These are phyloP conservation scores for Penicillium frequentans DNA, from an alignment of 2,329 filamentous ascomycete genomes.

Conservation along the genomic window DNA sequence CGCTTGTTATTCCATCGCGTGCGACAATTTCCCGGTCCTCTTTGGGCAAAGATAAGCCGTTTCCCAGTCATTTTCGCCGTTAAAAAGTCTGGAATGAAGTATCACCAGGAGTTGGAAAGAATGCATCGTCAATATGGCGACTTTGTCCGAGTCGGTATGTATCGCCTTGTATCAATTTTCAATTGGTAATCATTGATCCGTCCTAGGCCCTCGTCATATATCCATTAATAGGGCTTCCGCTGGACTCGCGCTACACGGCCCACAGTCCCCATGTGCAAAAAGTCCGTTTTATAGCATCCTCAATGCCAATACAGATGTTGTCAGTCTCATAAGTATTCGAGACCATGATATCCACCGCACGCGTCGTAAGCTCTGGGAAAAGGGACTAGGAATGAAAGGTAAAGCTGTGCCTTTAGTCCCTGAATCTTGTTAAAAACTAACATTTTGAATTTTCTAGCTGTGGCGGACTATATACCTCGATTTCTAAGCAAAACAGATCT, in stretches of 20 bases:
- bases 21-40: constrained; percentile 14
- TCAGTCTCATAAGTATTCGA: background rate
- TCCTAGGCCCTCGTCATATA: constrained; percentile 19
- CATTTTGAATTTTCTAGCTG: background rate
- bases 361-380: constrained; percentile 13
- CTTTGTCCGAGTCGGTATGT: constrained; percentile 31
- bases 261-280: constrained; percentile 13
- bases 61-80: constrained; percentile 23
- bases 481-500: background rate
- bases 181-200: too few species aligned
- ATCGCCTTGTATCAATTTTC: background rate
- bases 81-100: constrained; percentile 19
- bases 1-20: constrained; percentile 21
- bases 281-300: constrained; percentile 13
- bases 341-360: constrained; percentile 2
- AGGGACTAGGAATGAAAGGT: constrained; percentile 5
- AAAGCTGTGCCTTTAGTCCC: background rate
- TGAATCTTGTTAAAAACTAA: background rate
- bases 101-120: constrained; percentile 29
- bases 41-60: constrained; percentile 20
- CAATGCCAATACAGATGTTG: background rate
- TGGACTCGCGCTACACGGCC: constrained; percentile 6
- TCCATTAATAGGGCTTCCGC: constrained; percentile 18
- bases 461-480: constrained; percentile 4
- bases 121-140: constrained; percentile 36